phyloP scores from a whole-genome alignment of 768 basidiomycete species.

The Lactarius sp. region DNA sequence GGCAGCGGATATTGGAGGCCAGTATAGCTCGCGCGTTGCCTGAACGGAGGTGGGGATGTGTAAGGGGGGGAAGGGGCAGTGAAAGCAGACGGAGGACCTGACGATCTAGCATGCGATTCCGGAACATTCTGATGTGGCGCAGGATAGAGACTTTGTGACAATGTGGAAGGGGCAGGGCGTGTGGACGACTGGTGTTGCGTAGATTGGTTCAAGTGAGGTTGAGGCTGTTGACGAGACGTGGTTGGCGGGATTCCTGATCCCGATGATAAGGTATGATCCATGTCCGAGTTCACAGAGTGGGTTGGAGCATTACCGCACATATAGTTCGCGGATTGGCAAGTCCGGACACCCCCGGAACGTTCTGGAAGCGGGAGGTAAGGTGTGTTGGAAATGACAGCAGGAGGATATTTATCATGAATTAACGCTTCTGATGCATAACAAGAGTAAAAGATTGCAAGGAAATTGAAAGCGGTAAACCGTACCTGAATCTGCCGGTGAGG shows the following conservation, averaged over 20 bases:
- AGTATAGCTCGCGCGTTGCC: constrained; percentile 10
- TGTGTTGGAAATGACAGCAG: background rate
- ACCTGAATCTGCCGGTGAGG: constrained; percentile 12
- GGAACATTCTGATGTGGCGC: background rate
- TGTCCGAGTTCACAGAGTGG: background rate
- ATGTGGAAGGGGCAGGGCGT: constrained; percentile 15
- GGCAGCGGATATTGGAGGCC: constrained; percentile 6
- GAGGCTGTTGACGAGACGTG: constrained; percentile 4
- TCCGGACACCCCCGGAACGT: constrained; percentile 5
- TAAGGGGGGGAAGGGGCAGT: constrained; percentile 26
- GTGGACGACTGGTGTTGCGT: background rate
- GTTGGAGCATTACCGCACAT: constrained; percentile 1
- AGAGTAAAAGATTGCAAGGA: background rate
- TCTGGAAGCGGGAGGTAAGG: constrained; percentile 18
- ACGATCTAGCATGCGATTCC: background rate
- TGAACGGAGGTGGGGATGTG: constrained; percentile 25
- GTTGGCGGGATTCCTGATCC: background rate
- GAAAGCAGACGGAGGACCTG: background rate
- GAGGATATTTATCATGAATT: background rate
- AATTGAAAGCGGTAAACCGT: background rate
- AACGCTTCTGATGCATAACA: background rate
- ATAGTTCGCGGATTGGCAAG: constrained; percentile 1
- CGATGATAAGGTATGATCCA: background rate
- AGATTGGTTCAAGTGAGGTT: background rate
- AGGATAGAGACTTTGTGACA: constrained; percentile 3